Conservation (phyloP, 2,329 filamentous ascomycete genomes). For the Sclerotinia nivalis region DNA sequence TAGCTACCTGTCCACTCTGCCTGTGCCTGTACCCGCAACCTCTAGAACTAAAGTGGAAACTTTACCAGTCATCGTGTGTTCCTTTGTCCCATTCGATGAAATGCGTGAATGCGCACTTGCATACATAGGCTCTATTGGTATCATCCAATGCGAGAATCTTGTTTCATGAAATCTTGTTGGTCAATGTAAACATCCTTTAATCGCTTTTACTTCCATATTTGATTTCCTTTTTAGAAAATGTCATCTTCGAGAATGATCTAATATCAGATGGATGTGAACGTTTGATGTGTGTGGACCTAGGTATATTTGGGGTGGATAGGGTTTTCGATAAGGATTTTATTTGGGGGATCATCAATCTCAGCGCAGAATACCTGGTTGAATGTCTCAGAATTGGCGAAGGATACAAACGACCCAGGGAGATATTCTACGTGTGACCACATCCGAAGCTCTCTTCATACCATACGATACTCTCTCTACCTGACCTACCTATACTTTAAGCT, state of each 20-base stretch:
- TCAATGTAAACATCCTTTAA: conserved; percentile 6
- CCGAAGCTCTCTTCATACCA: conserved; percentile 14
- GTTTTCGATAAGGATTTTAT: conserved; percentile 15
- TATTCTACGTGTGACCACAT: conserved; percentile 20
- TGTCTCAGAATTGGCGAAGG: conserved; percentile 17
- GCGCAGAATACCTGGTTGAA: conserved; percentile 18
- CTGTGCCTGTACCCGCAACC: conserved; percentile 9
- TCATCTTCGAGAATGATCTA: neutral
- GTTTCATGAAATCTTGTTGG: conserved; percentile 7
- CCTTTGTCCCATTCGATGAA: conserved; percentile 2
- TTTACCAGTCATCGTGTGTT: conserved; percentile 14
- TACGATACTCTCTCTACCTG: neutral
- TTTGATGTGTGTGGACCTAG: conserved; percentile 1
- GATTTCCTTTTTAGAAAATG: neutral
- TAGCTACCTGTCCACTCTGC: conserved; percentile 15
- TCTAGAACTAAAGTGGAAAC: conserved; percentile 10
- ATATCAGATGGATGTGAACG: conserved; percentile 3
- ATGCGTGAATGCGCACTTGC: conserved; percentile 12
- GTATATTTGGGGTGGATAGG: conserved; percentile 9
- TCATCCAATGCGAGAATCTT: conserved; percentile 11
- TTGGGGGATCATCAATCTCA: conserved; percentile 14
- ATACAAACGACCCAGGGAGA: conserved; percentile 16
- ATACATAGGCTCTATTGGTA: neutral
- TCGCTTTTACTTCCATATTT: neutral
- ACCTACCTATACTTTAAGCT: conserved; percentile 20